phyloP scores from a whole-genome alignment of 1,284 basidiomycete species.

The Agaricales sp. region DNA sequence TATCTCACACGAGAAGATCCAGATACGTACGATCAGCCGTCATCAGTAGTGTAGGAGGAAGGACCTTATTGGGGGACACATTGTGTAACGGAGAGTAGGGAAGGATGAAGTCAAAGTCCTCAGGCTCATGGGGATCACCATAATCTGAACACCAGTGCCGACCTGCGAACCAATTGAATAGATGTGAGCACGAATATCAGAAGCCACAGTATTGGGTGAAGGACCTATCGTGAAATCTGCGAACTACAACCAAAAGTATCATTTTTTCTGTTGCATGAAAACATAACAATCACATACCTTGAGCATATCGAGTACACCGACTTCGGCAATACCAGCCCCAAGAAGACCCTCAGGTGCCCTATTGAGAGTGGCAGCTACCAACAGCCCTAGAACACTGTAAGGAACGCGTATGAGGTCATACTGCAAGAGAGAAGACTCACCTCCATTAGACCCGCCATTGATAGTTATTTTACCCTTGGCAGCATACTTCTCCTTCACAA shows the following conservation, averaged over 20 bases:
- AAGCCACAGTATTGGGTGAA: no score
- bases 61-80: conserved; percentile 43
- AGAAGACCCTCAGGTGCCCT: conserved; percentile 71
- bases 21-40: conserved; percentile 65
- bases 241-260: conserved; percentile 34
- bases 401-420: no score
- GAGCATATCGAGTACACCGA: conserved; percentile 76
- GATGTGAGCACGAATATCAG: no score
- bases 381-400: conserved; percentile 39
- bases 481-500: conserved; percentile 64
- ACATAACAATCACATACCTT: conserved; percentile 33
- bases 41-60: conserved; percentile 61
- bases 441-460: conserved; percentile 73
- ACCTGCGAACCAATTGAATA: conserved; percentile 24
- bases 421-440: conserved; percentile 23
- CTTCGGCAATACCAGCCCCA: conserved; percentile 73
- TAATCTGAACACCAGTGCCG: conserved; percentile 77
- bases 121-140: conserved; percentile 65
- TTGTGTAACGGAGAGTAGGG: conserved; percentile 74
- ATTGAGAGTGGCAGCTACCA: conserved; percentile 74
- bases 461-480: conserved; percentile 68
- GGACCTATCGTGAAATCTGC: conserved; percentile 67
- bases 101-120: conserved; percentile 77
- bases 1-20: conserved; percentile 3
- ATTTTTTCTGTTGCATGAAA: conserved; percentile 5